Evolutionary conservation across 2,329 filamentous ascomycete species (phyloP), one percentile per base, ranked within the genome.

Genomic region (Pyricularia sp.): DNA sequence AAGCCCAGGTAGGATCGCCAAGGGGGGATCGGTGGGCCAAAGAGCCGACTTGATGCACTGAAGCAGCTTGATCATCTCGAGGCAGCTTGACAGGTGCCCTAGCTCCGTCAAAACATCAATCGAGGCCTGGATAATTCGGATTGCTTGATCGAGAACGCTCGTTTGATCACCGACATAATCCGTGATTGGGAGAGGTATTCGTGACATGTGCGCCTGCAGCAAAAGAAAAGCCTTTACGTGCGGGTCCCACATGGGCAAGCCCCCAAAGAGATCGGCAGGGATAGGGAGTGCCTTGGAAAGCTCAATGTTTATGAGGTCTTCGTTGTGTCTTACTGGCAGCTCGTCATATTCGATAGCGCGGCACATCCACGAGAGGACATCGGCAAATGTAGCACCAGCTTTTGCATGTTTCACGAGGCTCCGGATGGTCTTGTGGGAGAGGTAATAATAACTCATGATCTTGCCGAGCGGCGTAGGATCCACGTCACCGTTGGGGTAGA

Each of bases 361-460:
- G 67, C 88, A 93, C 87, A 99, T 94, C 93, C 93, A 97, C 4
- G 88, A 86, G 0, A 99, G 81, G 0, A 87, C 91, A 69, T 97
- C 90, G 12, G 88, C 82, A 73, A 99, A 96, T 0, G 83, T 85
- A 2, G 65, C 68, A n/a, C 35, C 31, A 16, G 62, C 40, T 30
- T 60, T 63, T 1, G 90, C 91, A 69, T 93, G 84, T 61, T 85
- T 82, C 68, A 90, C 85, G 7, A 99, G 84, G 71, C 91, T 88
- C 1, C 94, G 90, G 71, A 99, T 92, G 0, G 94, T 99, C 76
- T 90, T 90, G 78, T 99, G 94, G 0, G 93, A 96, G 62, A 94
- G 87, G 73, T 99, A 99, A 81, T 99, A 99, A 81, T 97, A 99
- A 75, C 90, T 96, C 91, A 97, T 97, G 72, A 99, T 97, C 79